A percentile compares a stretch with the other conserved stretches of the same genome.
Evolutionary conservation across 345 rosid species (phyloP).

Genomic region (Ceriops decandra): DNA sequence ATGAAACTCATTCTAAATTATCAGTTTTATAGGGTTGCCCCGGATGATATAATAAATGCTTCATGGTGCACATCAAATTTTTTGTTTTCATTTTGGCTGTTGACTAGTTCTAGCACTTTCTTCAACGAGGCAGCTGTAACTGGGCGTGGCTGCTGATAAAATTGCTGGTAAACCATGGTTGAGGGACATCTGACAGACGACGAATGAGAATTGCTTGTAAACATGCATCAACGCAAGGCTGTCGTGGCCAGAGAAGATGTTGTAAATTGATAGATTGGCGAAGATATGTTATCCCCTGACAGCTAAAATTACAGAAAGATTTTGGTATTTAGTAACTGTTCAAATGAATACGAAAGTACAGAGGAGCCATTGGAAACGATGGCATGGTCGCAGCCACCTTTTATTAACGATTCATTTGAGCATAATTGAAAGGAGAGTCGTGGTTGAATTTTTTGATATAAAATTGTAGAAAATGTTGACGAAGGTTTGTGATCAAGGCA

Average conservation of each 20-base stretch:
- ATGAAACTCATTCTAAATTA: too few species aligned
- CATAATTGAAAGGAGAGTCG: not conserved
- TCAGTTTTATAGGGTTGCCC: too few species aligned
- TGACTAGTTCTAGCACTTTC: too few species aligned
- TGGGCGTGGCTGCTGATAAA: too few species aligned
- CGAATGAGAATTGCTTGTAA: too few species aligned
- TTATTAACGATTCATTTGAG: not conserved
- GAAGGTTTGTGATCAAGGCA: conserved; percentile 79
- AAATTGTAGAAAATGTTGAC: conserved; percentile 92
- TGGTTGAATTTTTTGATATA: conserved; percentile 20
- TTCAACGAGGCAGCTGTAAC: too few species aligned
- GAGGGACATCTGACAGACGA: too few species aligned
- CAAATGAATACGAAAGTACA: conserved; percentile 95
- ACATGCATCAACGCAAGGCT: too few species aligned
- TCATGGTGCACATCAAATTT: too few species aligned
- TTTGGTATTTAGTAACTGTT: conserved; percentile 9
- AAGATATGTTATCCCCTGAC: not conserved
- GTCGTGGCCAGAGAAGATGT: conserved; percentile 27
- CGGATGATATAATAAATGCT: too few species aligned
- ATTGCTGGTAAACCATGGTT: too few species aligned
- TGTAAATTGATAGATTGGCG: not conserved
- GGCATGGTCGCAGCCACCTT: conserved; percentile 77
- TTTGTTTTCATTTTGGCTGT: too few species aligned
- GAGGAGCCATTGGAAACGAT: conserved; percentile 92
- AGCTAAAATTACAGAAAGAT: not conserved